A percentile compares a stretch with the other conserved stretches of the same genome.
Evolutionary conservation across 495 filamentous ascomycete genomes (phyloP).

Genomic region (Aspergillus cavernicola): DNA sequence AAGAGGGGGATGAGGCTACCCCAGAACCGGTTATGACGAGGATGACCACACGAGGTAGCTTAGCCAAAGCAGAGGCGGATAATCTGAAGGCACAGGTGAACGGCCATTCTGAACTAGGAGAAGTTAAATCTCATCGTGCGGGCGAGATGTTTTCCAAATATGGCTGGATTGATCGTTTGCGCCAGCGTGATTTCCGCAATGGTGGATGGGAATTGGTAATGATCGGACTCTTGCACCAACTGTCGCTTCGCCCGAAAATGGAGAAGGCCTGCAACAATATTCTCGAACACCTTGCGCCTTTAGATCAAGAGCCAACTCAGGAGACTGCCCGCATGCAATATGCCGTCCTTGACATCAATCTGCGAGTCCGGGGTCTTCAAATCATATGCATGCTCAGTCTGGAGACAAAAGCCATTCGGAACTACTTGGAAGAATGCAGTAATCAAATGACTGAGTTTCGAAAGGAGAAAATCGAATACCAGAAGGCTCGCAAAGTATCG

Average conservation of each 20-base stretch:
- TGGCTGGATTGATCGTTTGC: constrained; percentile 79
- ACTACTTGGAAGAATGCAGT: constrained; percentile 85
- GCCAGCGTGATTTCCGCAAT: constrained; percentile 79
- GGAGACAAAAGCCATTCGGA: constrained; percentile 77
- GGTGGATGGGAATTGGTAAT: constrained; percentile 92
- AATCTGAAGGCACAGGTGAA: constrained; percentile 50
- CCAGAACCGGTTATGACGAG: constrained; percentile 61
- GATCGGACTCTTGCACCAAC: constrained; percentile 77
- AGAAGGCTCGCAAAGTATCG: constrained; percentile 76
- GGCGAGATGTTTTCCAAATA: constrained; percentile 64
- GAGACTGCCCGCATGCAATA: constrained; percentile 73
- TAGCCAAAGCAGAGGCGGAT: constrained; percentile 75
- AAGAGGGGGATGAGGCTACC: constrained; percentile 47
- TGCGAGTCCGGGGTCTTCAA: constrained; percentile 74
- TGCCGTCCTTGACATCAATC: constrained; percentile 70
- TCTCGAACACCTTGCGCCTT: constrained; percentile 71
- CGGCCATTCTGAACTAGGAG: constrained; percentile 25
- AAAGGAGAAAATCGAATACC: constrained; percentile 92
- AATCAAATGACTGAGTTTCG: constrained; percentile 88
- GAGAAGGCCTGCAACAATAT: constrained; percentile 74
- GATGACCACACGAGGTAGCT: constrained; percentile 78
- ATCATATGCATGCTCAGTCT: constrained; percentile 84
- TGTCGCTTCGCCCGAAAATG: constrained; percentile 69
- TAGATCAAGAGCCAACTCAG: constrained; percentile 65
- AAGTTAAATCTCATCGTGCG: constrained; percentile 64